Percentiles rank a stretch among this genome's conserved stretches.
Evolutionary conservation across 2,329 filamentous ascomycete genomes (phyloP).

Genomic region (Penicillium sp.): DNA sequence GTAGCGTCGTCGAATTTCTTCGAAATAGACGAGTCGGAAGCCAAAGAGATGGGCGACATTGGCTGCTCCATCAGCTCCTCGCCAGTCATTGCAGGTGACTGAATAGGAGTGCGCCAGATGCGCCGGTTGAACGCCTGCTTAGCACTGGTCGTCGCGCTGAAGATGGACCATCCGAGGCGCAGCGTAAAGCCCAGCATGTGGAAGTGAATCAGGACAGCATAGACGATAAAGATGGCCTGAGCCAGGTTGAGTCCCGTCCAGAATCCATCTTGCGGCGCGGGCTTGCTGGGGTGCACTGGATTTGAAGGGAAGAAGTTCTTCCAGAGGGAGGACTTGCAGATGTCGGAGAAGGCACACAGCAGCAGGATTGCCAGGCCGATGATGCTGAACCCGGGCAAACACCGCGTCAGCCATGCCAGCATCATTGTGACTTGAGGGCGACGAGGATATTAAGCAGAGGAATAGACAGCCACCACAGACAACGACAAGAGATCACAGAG

Average conservation of each 20-base stretch:
- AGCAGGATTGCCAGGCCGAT: constrained; percentile 26
- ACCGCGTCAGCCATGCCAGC: constrained; percentile 31
- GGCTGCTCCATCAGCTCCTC: constrained; percentile 13
- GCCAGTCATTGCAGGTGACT: neutral
- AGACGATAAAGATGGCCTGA: constrained; percentile 59
- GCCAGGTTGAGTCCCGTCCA: constrained; percentile 23
- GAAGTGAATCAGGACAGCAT: constrained; percentile 65
- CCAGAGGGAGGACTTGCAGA: constrained; percentile 19
- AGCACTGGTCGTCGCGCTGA: constrained; percentile 37
- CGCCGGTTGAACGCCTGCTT: constrained; percentile 22
- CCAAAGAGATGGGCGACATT: constrained; percentile 10
- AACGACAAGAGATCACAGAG: neutral
- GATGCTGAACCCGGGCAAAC: constrained; percentile 34
- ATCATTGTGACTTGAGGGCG: constrained; percentile 26
- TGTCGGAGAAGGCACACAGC: constrained; percentile 24
- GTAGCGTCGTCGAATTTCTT: constrained; percentile 42
- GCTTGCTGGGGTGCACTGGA: neutral
- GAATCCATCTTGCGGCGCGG: constrained; percentile 7
- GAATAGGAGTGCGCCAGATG: neutral
- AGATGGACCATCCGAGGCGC: constrained; percentile 52
- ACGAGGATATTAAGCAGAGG: neutral
- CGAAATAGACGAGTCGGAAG: constrained; percentile 1
- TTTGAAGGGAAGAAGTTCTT: constrained; percentile 12
- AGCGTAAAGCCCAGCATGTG: constrained; percentile 61
- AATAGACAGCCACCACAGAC: neutral